phyloP scores from a whole-genome alignment of 2,329 filamentous ascomycete species.

The Madurella mycetomatis region DNA sequence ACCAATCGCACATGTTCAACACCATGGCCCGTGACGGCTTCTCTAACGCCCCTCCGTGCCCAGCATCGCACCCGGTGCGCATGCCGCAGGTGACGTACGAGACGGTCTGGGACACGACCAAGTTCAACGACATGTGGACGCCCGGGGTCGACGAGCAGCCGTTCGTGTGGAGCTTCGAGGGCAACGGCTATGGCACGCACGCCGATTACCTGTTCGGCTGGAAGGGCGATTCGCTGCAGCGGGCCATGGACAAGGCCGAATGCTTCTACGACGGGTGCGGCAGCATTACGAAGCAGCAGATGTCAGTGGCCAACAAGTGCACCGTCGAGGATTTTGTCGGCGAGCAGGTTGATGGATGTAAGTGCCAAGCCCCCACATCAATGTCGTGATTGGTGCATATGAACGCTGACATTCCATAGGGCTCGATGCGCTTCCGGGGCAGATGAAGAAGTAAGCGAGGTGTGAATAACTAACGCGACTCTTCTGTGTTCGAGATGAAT shows the following conservation, averaged over 20 bases:
- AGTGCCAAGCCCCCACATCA: slow-evolving; percentile 12
- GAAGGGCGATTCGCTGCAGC: slow-evolving; percentile 30
- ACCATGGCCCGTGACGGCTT: slow-evolving; percentile 24
- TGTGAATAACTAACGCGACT: no score
- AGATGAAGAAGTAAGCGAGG: no score
- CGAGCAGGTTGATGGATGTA: slow-evolving; percentile 31
- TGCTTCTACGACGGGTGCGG: slow-evolving; percentile 33
- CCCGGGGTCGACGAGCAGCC: slow-evolving; percentile 23
- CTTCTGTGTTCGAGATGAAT: no score
- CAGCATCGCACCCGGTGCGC: slow-evolving; percentile 32
- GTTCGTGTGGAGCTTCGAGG: slow-evolving; percentile 28
- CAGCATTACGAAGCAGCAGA: slow-evolving; percentile 31
- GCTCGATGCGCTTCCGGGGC: no score
- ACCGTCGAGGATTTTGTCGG: slow-evolving; percentile 26
- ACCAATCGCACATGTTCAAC: slow-evolving; percentile 35
- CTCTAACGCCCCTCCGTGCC: slow-evolving; percentile 24
- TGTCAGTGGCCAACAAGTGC: slow-evolving; percentile 32
- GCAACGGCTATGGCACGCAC: slow-evolving; percentile 20
- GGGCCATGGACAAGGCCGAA: slow-evolving; percentile 30
- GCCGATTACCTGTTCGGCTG: slow-evolving; percentile 33
- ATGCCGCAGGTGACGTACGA: slow-evolving; percentile 36
- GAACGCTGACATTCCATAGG: no score
- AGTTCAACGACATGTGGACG: slow-evolving; percentile 30
- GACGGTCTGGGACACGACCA: slow-evolving; percentile 34
- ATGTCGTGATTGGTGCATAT: no score